phyloP scores from a whole-genome alignment of 2,329 filamentous ascomycete species.

The Aspergillus puulaauensis region DNA sequence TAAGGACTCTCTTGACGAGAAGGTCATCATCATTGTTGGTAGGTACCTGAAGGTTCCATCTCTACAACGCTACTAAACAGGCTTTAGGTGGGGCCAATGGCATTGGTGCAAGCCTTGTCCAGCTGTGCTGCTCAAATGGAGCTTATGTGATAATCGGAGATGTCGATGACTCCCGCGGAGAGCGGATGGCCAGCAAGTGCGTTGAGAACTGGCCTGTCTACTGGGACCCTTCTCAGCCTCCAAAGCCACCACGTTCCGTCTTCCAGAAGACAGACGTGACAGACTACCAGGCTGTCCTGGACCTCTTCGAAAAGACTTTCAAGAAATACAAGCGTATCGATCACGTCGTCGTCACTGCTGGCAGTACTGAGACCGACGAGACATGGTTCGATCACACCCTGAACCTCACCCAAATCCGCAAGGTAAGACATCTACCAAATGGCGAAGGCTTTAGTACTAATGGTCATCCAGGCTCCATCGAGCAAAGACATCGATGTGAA shows the following conservation, averaged over 20 bases:
- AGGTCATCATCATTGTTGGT: constrained; percentile 22
- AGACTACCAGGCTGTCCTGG: constrained; percentile 47
- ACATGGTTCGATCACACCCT: constrained; percentile 49
- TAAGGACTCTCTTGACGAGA: constrained; percentile 18
- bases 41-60: not conserved
- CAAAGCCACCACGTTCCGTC: constrained; percentile 22
- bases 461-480: constrained; percentile 24
- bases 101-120: constrained; percentile 45
- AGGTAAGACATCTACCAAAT: constrained; percentile 25
- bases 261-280: constrained; percentile 49
- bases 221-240: constrained; percentile 16
- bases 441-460: not conserved
- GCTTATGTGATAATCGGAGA: constrained; percentile 49
- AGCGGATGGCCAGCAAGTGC: constrained; percentile 25
- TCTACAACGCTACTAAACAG: not conserved
- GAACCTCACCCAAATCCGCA: constrained; percentile 43
- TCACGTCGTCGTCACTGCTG: constrained; percentile 51
- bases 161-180: constrained; percentile 34
- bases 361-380: constrained; percentile 42
- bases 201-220: constrained; percentile 16
- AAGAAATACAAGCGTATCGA: constrained; percentile 49
- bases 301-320: constrained; percentile 48
- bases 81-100: constrained; percentile 45
- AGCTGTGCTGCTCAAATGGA: constrained; percentile 38
- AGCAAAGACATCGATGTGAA: constrained; percentile 49